Percentiles rank a stretch among this genome's conserved stretches.
These are phyloP conservation scores for Acanthamoeba royreba DNA, from an alignment of 208 protist genomes.

Conservation along the genomic window DNA sequence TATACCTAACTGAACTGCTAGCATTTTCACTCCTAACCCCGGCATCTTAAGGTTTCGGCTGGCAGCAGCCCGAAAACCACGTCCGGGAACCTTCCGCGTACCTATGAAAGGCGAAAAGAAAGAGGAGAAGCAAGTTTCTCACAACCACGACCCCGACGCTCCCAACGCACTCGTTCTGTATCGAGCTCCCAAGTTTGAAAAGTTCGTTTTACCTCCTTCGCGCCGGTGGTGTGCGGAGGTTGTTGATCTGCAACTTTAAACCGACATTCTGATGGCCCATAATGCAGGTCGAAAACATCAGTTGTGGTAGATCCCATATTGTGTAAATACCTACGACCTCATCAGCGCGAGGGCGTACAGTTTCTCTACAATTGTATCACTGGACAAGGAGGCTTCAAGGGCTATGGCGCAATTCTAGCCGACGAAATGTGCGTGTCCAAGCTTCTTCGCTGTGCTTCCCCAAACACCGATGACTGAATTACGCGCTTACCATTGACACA, in stretches of 20 bases:
- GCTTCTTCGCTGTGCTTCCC: neutral
- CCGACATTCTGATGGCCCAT: neutral
- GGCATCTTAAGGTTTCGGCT: neutral
- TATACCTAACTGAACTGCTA: neutral
- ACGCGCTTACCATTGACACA: neutral
- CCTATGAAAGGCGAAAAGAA: neutral
- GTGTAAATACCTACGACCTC: constrained; percentile 44
- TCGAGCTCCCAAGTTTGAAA: neutral
- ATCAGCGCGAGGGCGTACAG: constrained; percentile 49
- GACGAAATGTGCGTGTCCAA: constrained; percentile 35
- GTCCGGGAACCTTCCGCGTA: neutral
- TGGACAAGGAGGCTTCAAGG: constrained; percentile 29
- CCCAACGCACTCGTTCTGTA: neutral
- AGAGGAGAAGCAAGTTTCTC: neutral
- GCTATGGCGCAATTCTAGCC: constrained; percentile 24
- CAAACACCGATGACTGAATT: neutral
- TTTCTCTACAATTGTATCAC: constrained; percentile 52
- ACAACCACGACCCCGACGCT: constrained; percentile 44
- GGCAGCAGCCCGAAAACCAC: neutral
- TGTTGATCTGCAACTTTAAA: too few species aligned
- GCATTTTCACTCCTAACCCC: neutral
- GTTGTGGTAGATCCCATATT: constrained; percentile 16
- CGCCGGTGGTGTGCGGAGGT: neutral
- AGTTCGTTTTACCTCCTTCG: neutral
- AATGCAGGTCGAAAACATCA: neutral